phyloP scores from a whole-genome alignment of 306 rosid species.

The Sicyos baderoa region DNA sequence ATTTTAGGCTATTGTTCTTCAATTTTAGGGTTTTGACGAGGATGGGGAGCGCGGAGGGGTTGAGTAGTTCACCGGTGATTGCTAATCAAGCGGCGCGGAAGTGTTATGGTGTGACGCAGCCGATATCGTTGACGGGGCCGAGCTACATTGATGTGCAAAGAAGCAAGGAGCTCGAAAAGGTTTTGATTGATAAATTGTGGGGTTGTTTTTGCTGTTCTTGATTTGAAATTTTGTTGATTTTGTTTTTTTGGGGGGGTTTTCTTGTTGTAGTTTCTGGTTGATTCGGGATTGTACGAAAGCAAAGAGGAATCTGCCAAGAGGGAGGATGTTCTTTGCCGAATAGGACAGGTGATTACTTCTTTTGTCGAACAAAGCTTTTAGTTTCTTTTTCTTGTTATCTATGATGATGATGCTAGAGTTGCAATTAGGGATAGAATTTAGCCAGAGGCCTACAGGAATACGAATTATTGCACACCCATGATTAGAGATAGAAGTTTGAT shows the following conservation, averaged over 20 bases:
- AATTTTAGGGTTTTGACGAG: not conserved
- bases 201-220: not conserved
- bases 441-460: too few species aligned
- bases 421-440: not conserved
- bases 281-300: conserved; percentile 78
- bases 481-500: not conserved
- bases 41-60: conserved; percentile 46
- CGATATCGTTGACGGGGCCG: conserved; percentile 61
- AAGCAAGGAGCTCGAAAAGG: conserved; percentile 54
- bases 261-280: conserved; percentile 46
- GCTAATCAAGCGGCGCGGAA: conserved; percentile 25
- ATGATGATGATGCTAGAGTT: not conserved
- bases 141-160: conserved; percentile 37
- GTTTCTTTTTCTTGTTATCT: not conserved
- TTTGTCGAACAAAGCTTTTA: not conserved
- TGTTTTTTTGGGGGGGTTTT: not conserved
- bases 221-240: not conserved
- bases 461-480: not conserved
- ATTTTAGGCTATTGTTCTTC: not conserved
- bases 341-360: conserved; percentile 44
- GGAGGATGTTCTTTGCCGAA: conserved; percentile 69
- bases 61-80: conserved; percentile 24
- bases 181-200: conserved; percentile 14
- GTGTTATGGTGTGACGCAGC: conserved; percentile 56
- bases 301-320: conserved; percentile 51